Evolutionary conservation across 2,329 filamentous ascomycete genomes (phyloP).

Genomic region (Alternaria conjuncta): DNA sequence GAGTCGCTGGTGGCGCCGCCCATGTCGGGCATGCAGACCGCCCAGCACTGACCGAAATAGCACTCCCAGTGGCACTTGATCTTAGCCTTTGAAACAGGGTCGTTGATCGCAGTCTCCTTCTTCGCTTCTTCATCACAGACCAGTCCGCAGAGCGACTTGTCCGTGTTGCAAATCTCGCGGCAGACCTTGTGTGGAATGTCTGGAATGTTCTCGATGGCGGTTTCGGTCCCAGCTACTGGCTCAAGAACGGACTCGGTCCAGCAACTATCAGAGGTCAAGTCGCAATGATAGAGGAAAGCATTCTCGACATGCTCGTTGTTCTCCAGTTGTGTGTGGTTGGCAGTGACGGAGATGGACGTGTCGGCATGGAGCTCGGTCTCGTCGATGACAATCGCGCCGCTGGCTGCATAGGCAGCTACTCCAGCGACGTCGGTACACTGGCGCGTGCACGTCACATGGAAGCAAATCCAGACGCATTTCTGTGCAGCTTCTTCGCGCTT

Average conservation of each 20-base stretch:
- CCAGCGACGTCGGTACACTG: not conserved
- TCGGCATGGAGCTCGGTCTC: not conserved
- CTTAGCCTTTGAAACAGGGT: not conserved
- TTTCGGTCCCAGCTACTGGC: not conserved
- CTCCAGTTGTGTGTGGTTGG: not conserved
- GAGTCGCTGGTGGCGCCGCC: not conserved
- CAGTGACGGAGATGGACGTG: not conserved
- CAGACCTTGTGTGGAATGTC: not conserved
- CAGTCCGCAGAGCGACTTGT: not conserved
- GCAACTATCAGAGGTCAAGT: not conserved
- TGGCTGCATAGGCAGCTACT: not conserved
- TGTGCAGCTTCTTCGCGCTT: not conserved
- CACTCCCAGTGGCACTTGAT: not conserved
- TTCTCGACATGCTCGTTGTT: not conserved
- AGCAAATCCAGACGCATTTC: not conserved
- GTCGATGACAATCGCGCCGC: constrained; percentile 3
- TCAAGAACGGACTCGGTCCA: not conserved
- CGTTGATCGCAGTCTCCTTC: not conserved
- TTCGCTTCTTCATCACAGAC: not conserved
- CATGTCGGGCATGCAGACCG: not conserved
- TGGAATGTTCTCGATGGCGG: not conserved
- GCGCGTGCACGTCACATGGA: not conserved
- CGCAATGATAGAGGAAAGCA: not conserved
- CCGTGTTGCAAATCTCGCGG: not conserved
- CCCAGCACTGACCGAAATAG: not conserved